Conservation (phyloP, 2,329 filamentous ascomycete genomes). For the Plectosphaerella cucumerina region DNA sequence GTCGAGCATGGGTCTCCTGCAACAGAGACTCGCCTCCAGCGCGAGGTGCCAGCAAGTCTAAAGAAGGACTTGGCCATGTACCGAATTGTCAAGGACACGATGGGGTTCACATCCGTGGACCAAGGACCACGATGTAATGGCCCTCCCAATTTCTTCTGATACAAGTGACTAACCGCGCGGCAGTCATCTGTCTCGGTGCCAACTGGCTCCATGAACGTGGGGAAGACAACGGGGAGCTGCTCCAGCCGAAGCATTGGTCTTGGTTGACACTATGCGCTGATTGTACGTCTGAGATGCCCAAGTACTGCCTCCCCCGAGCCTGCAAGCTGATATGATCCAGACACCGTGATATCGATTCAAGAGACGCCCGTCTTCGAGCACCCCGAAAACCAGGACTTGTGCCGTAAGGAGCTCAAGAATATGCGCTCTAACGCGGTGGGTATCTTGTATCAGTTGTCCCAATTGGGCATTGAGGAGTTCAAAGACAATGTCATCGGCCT, state of each 20-base stretch:
- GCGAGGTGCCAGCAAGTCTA: no score
- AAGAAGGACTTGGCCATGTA: conserved; percentile 29
- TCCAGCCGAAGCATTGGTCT: conserved; percentile 53
- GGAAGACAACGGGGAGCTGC: conserved; percentile 24
- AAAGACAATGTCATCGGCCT: conserved; percentile 36
- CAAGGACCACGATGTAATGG: conserved; percentile 56
- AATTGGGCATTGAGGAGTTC: conserved; percentile 29
- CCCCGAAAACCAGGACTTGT: conserved; percentile 16
- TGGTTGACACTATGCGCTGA: conserved; percentile 69
- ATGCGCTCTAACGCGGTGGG: conserved; percentile 34
- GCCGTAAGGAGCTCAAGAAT: conserved; percentile 21
- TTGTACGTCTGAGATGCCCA: conserved; percentile 30
- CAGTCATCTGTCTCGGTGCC: conserved; percentile 67
- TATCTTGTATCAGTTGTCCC: conserved; percentile 33
- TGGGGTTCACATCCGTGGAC: conserved; percentile 72
- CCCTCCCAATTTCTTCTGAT: background rate
- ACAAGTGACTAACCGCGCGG: conserved; percentile 11
- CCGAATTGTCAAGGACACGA: conserved; percentile 63
- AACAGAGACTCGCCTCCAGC: no score
- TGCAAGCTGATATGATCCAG: conserved; percentile 23
- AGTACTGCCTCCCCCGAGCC: no score
- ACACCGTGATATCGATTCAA: conserved; percentile 67
- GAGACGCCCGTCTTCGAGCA: conserved; percentile 43
- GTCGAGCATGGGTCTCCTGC: background rate
- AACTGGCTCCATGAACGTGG: conserved; percentile 54